Evolutionary conservation across 257 asterid genomes (phyloP), one percentile per base, ranked within the genome.

Genomic region (Salvia rosmarinus): DNA sequence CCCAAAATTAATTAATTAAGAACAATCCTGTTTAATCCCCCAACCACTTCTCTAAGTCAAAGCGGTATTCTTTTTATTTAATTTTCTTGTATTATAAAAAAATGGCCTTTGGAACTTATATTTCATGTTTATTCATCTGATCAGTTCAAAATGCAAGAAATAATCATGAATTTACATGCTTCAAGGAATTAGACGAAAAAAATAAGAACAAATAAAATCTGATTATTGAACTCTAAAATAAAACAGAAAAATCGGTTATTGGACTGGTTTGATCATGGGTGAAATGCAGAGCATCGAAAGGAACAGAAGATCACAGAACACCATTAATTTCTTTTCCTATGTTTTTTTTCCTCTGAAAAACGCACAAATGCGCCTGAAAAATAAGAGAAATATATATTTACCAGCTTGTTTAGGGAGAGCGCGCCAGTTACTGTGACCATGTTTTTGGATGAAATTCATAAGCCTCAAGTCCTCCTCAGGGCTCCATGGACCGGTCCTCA

Each of bases 401-500:
- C n/a, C 96, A 23, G 97, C 92, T 75, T 77, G 86, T 75, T 74
- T 75, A 5, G 97, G 96, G 47, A 90, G 97, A 6, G 96, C 79
- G 1, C 90, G 96, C 96, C 96, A 90, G 23, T 90, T 90, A 46
- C 17, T 23, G 63, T 89, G 96, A 2, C 96, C 96, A 34, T 88
- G 67, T 9, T 62, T 79, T 16, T 67, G 79, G 73, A 91, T 77
- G 76, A 85, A 90, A 54, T 75, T 30, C 7, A 71, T 62, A 5
- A 90, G 97, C 75, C 61, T 78, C 28, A 51, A 72, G 23, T 90
- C 97, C 70, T 91, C 97, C 0, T 79, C 87, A 3, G 81, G 78
- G 81, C 88, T 87, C 97, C 97, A 90, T 4, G 95, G 85, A 3
- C 97, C 96, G 34, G 52, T 82, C 80, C 83, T 84, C 57, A 88